A percentile compares a stretch with the other conserved stretches of the same genome.
phyloP scores from a whole-genome alignment of 2,329 filamentous ascomycete species.

The Epichloe typhina region DNA sequence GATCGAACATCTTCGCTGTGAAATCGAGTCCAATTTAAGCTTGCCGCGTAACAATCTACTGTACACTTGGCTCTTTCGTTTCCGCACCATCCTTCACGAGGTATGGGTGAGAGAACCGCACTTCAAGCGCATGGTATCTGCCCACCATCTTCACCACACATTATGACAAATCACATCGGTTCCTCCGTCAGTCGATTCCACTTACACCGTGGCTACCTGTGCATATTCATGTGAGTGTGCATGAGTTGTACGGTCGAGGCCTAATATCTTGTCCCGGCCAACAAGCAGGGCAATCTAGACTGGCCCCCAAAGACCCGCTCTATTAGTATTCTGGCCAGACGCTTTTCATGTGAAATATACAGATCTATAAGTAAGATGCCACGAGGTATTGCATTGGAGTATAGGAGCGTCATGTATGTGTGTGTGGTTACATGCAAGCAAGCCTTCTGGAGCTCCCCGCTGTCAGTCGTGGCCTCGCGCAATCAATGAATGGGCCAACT shows the following conservation, averaged over 20 bases:
- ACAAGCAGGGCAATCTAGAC: background rate
- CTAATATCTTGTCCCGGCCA: background rate
- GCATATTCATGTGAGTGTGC: conserved; percentile 3
- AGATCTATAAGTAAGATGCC: background rate
- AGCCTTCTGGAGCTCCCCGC: background rate
- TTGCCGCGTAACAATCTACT: background rate
- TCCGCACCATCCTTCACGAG: background rate
- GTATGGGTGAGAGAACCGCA: background rate
- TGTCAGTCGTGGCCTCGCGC: background rate
- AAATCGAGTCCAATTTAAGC: background rate
- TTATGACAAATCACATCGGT: conserved; percentile 4
- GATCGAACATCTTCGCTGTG: background rate
- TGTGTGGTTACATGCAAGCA: conserved; percentile 3
- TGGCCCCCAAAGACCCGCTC: conserved; percentile 1
- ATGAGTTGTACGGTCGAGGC: conserved; percentile 3
- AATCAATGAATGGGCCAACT: background rate
- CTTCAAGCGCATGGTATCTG: background rate
- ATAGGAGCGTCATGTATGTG: background rate
- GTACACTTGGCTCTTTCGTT: background rate
- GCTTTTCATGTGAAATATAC: background rate
- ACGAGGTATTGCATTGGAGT: conserved; percentile 1
- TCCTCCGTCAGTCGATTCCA: background rate
- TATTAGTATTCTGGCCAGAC: background rate
- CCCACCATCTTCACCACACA: background rate
- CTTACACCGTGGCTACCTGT: conserved; percentile 1